These are phyloP conservation scores for Plasmodium knowlesi DNA, from an alignment of 169 alveolate species.

Conservation along the genomic window DNA sequence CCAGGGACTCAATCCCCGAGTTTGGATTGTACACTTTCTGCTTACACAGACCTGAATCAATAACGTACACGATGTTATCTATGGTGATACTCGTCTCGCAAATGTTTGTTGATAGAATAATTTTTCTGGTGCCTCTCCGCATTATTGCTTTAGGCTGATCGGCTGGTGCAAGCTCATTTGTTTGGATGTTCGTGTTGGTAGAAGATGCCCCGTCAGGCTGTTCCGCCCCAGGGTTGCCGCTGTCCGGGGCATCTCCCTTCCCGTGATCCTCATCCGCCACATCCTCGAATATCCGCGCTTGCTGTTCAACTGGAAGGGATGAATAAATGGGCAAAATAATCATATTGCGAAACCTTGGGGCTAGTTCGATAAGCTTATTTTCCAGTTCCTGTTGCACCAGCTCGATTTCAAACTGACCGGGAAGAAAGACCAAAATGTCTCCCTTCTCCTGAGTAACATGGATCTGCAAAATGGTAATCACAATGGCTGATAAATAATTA, in stretches of 20 bases:
- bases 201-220: not conserved
- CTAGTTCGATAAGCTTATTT: constrained; percentile 64
- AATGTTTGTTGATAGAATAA: constrained; percentile 97
- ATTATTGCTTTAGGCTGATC: constrained; percentile 71
- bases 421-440: constrained; percentile 97
- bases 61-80: constrained; percentile 97
- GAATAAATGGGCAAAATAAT: constrained; percentile 97
- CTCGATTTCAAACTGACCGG: constrained; percentile 99
- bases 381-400: constrained; percentile 93
- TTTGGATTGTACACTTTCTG: constrained; percentile 97
- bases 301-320: constrained; percentile 98
- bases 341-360: constrained; percentile 82
- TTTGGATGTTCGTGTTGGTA: not conserved
- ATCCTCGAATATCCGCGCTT: constrained; percentile 98
- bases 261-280: too few species aligned
- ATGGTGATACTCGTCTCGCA: constrained; percentile 99
- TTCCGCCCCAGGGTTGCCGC: not conserved
- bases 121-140: constrained; percentile 95
- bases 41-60: constrained; percentile 98
- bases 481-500: constrained; percentile 99
- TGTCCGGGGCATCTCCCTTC: not conserved
- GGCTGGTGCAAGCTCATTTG: not conserved
- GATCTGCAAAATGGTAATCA: constrained; percentile 97
- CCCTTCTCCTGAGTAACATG: constrained; percentile 99
- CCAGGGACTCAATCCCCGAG: constrained; percentile 96